Base-by-base conservation (phyloP, 371 early-diverging fungal genomes). In the Dinochytrium kinnereticum region DNA sequence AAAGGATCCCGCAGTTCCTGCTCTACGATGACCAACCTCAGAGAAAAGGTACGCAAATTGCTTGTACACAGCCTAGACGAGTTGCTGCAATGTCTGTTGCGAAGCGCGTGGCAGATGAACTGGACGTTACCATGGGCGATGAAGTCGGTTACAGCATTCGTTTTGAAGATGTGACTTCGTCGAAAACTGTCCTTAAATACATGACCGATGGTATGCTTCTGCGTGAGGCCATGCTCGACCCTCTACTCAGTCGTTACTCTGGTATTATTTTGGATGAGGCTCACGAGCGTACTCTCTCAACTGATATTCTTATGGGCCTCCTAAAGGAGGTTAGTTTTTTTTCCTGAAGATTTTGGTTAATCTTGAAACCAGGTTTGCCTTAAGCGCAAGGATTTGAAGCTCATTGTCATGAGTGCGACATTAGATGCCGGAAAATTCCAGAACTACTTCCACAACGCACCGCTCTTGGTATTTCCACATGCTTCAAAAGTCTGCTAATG, bases 131-230 rank as follows among this genome's bases (percentile, higher is more conserved):
- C 59, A 83, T 96, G 37, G 96, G 98, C 31, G 88, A 93, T 64
- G 94, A 96, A 81, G 97, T 98, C 36, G 97, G 98, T 69, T 97
- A 99, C 88, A 93, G 89, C 78, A 98, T 99, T 77, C 91, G 98
- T 85, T 99, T 99, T 78, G 99, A 99, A 77, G 97, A 96, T 74
- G 90, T 90, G 76, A 95, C 96, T 1, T 91, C 91, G 26, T 76
- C 82, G 1, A 88, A 83, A 10, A 99, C 99, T 0, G 80, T 90
- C 30, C 88, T 99, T 19, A 96, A 97, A 86, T 94, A 98, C 84
- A 91, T 98, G 90, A 99, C 99, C 0, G 99, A 99, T 83, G 99
- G 99, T 91, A 96, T 99, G 94, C 89, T 99, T 36, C 82, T 99
- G 36, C 90, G 97, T 67, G 98, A 99, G 82, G 95, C 96, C 69